Percentiles rank a stretch among this genome's conserved stretches.
Conservation (phyloP, 306 rosid genomes). For the Purshia tridentata region DNA sequence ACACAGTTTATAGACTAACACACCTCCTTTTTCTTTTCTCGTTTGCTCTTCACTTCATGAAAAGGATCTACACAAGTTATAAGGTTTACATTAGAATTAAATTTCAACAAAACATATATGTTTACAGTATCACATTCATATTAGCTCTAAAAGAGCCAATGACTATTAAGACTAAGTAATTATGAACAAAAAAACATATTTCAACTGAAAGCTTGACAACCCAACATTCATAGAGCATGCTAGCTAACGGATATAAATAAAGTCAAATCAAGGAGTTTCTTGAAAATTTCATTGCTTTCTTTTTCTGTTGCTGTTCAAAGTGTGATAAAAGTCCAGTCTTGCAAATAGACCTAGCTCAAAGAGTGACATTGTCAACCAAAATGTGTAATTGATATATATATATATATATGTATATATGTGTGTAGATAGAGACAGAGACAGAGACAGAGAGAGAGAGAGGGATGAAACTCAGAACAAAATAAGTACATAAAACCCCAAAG, state of each 20-base stretch:
- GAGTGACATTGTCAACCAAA: too few relatives aligned
- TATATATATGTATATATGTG: too few relatives aligned
- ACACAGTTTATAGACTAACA: constrained; percentile 14
- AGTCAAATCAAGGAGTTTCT: background rate
- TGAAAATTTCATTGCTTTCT: background rate
- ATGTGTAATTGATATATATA: too few relatives aligned
- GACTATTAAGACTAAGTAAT: background rate
- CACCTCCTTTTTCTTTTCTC: constrained; percentile 98
- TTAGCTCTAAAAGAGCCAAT: background rate
- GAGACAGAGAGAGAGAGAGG: too few relatives aligned
- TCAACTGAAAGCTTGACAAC: background rate
- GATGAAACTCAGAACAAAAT: too few relatives aligned
- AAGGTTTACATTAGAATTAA: constrained; percentile 34
- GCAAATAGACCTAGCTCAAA: too few relatives aligned
- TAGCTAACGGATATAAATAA: background rate
- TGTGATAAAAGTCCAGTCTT: background rate
- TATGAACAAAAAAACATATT: background rate
- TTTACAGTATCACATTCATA: background rate
- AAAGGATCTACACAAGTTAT: constrained; percentile 75
- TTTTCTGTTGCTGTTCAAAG: background rate
- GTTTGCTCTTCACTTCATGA: constrained; percentile 99
- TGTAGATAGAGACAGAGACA: too few relatives aligned
- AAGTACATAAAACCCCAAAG: background rate
- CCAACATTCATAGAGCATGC: background rate
- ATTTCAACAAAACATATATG: background rate